A percentile compares a stretch with the other conserved stretches of the same genome.
Evolutionary conservation across 176 grass and related monocot genomes (phyloP).

Genomic region (Juncus effusus): DNA sequence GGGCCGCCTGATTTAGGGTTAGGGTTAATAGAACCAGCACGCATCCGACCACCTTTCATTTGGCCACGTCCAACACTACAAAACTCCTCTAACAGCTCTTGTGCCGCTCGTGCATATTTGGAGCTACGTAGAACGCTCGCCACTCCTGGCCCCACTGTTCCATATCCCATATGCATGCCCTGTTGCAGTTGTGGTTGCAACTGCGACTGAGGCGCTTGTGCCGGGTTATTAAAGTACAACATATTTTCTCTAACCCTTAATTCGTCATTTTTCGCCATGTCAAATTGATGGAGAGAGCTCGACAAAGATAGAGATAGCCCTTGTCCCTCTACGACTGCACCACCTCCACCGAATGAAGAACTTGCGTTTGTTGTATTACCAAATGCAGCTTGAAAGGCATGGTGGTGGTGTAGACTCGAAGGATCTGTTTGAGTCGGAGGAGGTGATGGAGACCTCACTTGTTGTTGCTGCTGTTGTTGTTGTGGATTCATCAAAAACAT

Average conservation of each 20-base stretch:
- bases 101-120: slow-evolving; percentile 74
- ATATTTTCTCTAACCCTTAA: slow-evolving; percentile 71
- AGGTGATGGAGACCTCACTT: slow-evolving; percentile 54
- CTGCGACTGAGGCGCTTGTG: slow-evolving; percentile 34
- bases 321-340: slow-evolving; percentile 69
- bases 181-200: slow-evolving; percentile 66
- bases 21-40: slow-evolving; percentile 42
- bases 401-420: slow-evolving; percentile 45
- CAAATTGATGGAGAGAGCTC: slow-evolving; percentile 81
- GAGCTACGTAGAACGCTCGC: slow-evolving; percentile 74
- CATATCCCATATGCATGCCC: slow-evolving; percentile 60
- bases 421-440: slow-evolving; percentile 40
- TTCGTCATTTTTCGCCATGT: slow-evolving; percentile 94
- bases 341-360: slow-evolving; percentile 43
- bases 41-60: slow-evolving; percentile 37
- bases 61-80: slow-evolving; percentile 88
- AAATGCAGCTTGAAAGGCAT: slow-evolving; percentile 71
- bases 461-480: slow-evolving; percentile 42
- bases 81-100: slow-evolving; percentile 96
- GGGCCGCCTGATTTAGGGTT: slow-evolving; percentile 41
- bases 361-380: slow-evolving; percentile 21
- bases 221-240: slow-evolving; percentile 75
- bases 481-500: slow-evolving; percentile 83
- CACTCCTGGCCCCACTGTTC: slow-evolving; percentile 39
- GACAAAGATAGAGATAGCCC: slow-evolving; percentile 82